Base-by-base conservation (phyloP, 768 basidiomycete species). In the Cystofilobasidium bisporidii region DNA sequence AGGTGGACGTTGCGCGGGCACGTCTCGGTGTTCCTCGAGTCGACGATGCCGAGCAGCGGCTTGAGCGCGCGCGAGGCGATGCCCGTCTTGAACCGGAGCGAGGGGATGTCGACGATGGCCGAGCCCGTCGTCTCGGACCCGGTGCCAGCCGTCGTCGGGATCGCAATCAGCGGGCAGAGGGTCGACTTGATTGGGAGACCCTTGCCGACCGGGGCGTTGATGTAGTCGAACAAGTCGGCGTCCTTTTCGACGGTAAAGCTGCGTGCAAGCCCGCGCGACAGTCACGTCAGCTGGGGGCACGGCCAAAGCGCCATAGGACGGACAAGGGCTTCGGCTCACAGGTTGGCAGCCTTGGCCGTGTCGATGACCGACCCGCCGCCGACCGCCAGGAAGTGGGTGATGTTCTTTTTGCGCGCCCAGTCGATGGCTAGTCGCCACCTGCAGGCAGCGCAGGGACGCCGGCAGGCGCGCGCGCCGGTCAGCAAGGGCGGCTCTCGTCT, bases 331-430 rank as follows among this genome's bases (percentile, higher is more conserved):
- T n/a, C n/a, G n/a, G n/a, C n/a, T n/a, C 75, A 89, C 84, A 98
- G 73, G 78, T 97, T 98, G 38, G 94, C 92, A 10, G 91, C 85
- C 76, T 98, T 98, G 63, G 92, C 89, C 0, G 92, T 96, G 75
- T 96, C 93, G 74, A 96, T 96, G 30, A 91, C 89, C 73, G 88
- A 91, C 71, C 91, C 91, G n/a, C 91, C 91, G 70, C 91, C 90
- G 36, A 92, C 86, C 47, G 89, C 91, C 26, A 91, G 79, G 79
- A 92, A 96, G 75, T 97, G 94, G 72, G 87, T 91, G 76, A 93
- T 90, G 78, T 96, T 86, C 65, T 90, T 86, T 69, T 84, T 73
- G 67, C 91, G 82, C 20, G 92, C 84, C 86, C 91, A 98, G 4
- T 83, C 81, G 71, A 98, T 94, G 10, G 94, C 94, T 43, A 86